A percentile compares a stretch with the other conserved stretches of the same genome.
Conservation (phyloP, 306 rosid species). For the Prunus dulcis region DNA sequence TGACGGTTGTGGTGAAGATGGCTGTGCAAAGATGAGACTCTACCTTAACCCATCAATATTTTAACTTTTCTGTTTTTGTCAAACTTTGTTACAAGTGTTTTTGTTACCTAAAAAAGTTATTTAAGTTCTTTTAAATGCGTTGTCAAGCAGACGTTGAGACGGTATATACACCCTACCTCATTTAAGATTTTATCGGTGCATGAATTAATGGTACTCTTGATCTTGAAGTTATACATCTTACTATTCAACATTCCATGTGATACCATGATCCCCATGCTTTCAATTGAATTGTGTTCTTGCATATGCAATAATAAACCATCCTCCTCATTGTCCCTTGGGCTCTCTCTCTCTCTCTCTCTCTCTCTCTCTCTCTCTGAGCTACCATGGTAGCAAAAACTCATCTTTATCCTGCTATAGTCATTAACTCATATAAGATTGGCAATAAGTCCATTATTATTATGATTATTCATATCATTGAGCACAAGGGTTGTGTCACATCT, state of each 20-base stretch:
- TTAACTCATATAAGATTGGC: no score
- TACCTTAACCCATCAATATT: no score
- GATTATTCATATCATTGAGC: not conserved
- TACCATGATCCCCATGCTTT: constrained; percentile 20
- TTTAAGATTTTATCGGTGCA: no score
- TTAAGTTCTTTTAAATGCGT: no score
- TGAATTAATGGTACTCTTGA: no score
- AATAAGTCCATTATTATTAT: not conserved
- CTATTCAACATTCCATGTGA: constrained; percentile 33
- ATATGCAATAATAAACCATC: constrained; percentile 18
- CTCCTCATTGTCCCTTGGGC: constrained; percentile 21
- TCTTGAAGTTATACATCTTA: not conserved
- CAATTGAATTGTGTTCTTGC: not conserved
- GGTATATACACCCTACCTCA: no score
- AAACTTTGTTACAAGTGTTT: no score
- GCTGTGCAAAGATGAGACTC: no score
- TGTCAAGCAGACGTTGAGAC: no score
- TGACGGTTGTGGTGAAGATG: no score
- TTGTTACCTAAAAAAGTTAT: no score
- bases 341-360: not conserved
- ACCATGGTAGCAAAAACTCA: not conserved
- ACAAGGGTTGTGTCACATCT: not conserved
- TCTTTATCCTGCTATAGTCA: not conserved
- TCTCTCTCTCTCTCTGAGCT: not conserved
- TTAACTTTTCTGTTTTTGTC: no score